Evolutionary conservation across 179 eudicot genomes (phyloP).

Genomic region (Pouteria campechiana): DNA sequence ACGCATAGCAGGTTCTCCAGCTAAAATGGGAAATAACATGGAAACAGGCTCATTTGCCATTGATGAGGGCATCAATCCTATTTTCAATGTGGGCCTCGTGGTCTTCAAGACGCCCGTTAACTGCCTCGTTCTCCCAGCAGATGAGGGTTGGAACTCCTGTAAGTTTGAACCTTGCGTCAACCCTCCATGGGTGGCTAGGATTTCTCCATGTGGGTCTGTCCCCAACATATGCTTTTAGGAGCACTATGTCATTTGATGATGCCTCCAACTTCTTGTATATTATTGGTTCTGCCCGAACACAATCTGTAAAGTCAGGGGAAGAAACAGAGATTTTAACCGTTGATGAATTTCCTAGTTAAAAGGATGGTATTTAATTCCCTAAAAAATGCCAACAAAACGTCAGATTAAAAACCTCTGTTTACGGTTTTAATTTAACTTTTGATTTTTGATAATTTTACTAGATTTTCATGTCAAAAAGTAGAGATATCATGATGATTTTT

Average conservation of each 20-base stretch:
- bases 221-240: slow-evolving; percentile 77
- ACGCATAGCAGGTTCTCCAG: too few relatives aligned
- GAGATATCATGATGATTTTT: too few relatives aligned
- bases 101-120: slow-evolving; percentile 77
- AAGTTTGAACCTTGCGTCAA: slow-evolving; percentile 58
- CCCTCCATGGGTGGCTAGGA: slow-evolving; percentile 67
- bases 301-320: slow-evolving; percentile 37
- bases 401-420: too few relatives aligned
- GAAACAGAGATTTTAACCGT: too few relatives aligned
- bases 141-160: slow-evolving; percentile 78
- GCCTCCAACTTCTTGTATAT: slow-evolving; percentile 71
- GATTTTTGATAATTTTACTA: too few relatives aligned
- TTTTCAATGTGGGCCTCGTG: slow-evolving; percentile 70
- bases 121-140: slow-evolving; percentile 54
- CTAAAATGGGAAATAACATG: too few relatives aligned
- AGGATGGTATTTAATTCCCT: too few relatives aligned
- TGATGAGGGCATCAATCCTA: slow-evolving; percentile 48
- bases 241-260: slow-evolving; percentile 33
- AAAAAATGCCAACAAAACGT: too few relatives aligned
- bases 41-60: slow-evolving; percentile 4
- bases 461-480: too few relatives aligned
- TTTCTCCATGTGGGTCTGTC: slow-evolving; percentile 90
- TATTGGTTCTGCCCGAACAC: slow-evolving; percentile 93
- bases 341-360: too few relatives aligned
- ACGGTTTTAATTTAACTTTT: too few relatives aligned